Conservation (phyloP, 805 yeast genomes). For the Kazachstania bromeliacearum region DNA sequence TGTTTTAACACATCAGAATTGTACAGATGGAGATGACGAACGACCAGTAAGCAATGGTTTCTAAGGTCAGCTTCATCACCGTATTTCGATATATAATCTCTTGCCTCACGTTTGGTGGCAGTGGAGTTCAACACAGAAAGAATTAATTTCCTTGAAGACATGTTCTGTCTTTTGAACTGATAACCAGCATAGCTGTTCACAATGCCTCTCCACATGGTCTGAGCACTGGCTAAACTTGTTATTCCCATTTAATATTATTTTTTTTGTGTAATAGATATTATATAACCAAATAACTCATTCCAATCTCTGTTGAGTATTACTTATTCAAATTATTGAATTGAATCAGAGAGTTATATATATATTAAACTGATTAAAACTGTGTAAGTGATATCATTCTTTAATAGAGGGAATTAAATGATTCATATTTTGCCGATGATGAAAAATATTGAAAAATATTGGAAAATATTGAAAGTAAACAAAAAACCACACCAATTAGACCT, state of each 20-base stretch:
- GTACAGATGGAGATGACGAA: constrained; percentile 16
- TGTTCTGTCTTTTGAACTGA: constrained; percentile 12
- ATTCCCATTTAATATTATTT: too few species aligned
- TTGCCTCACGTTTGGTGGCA: constrained; percentile 89
- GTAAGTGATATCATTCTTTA: too few species aligned
- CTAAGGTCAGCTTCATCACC: constrained; percentile 17
- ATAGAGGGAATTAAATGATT: too few species aligned
- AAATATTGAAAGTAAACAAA: not conserved
- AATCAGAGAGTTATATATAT: too few species aligned
- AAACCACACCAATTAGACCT: not conserved
- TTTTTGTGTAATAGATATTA: too few species aligned
- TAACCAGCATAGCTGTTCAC: not conserved
- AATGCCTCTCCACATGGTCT: constrained; percentile 17
- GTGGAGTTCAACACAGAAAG: constrained; percentile 78
- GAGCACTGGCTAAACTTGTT: too few species aligned
- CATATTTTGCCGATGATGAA: too few species aligned
- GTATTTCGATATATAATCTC: constrained; percentile 67
- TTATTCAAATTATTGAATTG: too few species aligned
- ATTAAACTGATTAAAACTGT: too few species aligned
- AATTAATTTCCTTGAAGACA: constrained; percentile 50
- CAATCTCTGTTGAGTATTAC: too few species aligned
- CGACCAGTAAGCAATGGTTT: constrained; percentile 23
- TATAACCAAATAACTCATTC: too few species aligned
- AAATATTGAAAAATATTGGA: not conserved
- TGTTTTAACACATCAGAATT: constrained; percentile 6